Evolutionary conservation across 768 basidiomycete species (phyloP).

Genomic region (Podaxis mareebaensis): DNA sequence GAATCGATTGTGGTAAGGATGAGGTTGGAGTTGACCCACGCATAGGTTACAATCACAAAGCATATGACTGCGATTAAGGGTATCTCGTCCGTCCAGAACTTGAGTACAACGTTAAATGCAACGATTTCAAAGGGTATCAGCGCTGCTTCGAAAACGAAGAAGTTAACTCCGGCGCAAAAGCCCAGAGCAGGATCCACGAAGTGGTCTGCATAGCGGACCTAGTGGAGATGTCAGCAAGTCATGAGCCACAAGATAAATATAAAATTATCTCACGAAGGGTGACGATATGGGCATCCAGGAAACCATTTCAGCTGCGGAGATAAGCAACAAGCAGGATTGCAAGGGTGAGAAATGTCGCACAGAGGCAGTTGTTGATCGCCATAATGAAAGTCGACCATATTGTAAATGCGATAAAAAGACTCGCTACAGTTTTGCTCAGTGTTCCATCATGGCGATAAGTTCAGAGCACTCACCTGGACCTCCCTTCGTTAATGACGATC

Average conservation of each 20-base stretch:
- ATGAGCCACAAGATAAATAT: neutral
- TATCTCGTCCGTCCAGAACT: slow-evolving; percentile 55
- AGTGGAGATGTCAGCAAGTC: neutral
- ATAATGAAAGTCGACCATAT: slow-evolving; percentile 51
- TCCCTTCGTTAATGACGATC: slow-evolving; percentile 54
- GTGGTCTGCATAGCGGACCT: slow-evolving; percentile 60
- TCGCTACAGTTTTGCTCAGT: slow-evolving; percentile 29
- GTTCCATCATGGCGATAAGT: slow-evolving; percentile 22
- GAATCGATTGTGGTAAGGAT: neutral
- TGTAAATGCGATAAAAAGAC: slow-evolving; percentile 50
- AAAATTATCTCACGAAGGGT: slow-evolving; percentile 54
- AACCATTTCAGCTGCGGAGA: slow-evolving; percentile 73
- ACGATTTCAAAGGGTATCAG: slow-evolving; percentile 52
- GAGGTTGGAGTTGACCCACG: slow-evolving; percentile 29
- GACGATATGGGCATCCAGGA: slow-evolving; percentile 80
- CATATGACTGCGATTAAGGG: slow-evolving; percentile 45
- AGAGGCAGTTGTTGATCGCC: slow-evolving; percentile 48
- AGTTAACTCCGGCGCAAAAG: slow-evolving; percentile 57
- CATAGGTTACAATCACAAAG: slow-evolving; percentile 42
- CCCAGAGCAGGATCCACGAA: slow-evolving; percentile 61
- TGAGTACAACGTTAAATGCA: slow-evolving; percentile 52
- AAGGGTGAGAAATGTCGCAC: slow-evolving; percentile 25
- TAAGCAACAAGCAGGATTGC: slow-evolving; percentile 14
- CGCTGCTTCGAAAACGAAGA: slow-evolving; percentile 51
- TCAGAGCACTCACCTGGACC: slow-evolving; percentile 54